These are phyloP conservation scores for Alternaria gaisen DNA, from an alignment of 2,329 filamentous ascomycete species.

Conservation along the genomic window DNA sequence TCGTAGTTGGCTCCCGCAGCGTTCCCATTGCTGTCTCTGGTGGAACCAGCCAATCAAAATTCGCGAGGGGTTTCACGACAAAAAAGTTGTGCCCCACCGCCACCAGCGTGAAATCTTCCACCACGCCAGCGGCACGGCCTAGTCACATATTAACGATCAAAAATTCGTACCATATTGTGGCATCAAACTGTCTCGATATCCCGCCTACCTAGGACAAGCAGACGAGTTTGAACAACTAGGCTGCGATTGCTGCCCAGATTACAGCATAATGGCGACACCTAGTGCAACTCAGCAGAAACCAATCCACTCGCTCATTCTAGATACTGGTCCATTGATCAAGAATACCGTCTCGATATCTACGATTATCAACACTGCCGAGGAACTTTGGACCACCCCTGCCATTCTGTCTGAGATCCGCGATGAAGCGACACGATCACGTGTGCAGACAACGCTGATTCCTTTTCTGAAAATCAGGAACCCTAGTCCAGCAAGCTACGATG, in stretches of 20 bases:
- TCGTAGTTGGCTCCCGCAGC: not conserved
- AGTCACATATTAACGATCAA: slow-evolving; percentile 2
- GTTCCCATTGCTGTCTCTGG: not conserved
- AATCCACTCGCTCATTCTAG: slow-evolving; percentile 84
- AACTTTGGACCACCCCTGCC: slow-evolving; percentile 74
- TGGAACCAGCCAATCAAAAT: slow-evolving; percentile 15
- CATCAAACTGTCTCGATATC: not conserved
- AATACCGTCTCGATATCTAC: slow-evolving; percentile 88
- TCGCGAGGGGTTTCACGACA: slow-evolving; percentile 7
- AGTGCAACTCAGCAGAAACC: slow-evolving; percentile 62
- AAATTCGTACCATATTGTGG: not conserved
- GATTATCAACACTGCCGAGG: slow-evolving; percentile 77
- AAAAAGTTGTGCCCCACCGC: slow-evolving; percentile 27
- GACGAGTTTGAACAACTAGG: not conserved
- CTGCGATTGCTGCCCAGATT: not conserved
- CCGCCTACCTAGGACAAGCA: not conserved
- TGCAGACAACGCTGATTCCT: slow-evolving; percentile 84
- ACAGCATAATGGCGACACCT: slow-evolving; percentile 5
- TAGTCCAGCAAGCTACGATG: slow-evolving; percentile 76
- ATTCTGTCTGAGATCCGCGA: slow-evolving; percentile 91
- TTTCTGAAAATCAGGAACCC: slow-evolving; percentile 84
- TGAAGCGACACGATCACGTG: slow-evolving; percentile 77
- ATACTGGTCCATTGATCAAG: slow-evolving; percentile 92
- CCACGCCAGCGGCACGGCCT: slow-evolving; percentile 6
- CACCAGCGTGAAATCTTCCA: slow-evolving; percentile 29